phyloP scores from a whole-genome alignment of 148 eudicot genomes.

The Cornus suecica region DNA sequence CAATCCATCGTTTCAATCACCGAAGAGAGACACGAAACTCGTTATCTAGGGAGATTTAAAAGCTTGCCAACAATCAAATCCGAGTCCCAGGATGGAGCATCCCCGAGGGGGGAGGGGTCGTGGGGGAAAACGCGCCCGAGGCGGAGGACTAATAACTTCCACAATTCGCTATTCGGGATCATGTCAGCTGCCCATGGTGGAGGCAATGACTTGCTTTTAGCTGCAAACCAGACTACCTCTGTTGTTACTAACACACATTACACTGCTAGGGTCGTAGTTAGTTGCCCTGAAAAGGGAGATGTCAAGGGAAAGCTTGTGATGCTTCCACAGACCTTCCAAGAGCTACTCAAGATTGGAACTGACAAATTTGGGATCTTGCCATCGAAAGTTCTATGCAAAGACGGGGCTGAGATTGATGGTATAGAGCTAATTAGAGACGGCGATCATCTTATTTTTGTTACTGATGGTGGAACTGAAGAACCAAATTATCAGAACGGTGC shows the following conservation, averaged over 20 bases:
- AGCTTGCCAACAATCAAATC: slow-evolving; percentile 51
- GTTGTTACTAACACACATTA: slow-evolving; percentile 1
- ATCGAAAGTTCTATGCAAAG: slow-evolving; percentile 39
- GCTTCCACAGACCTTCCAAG: slow-evolving; percentile 52
- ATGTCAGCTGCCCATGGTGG: slow-evolving; percentile 52
- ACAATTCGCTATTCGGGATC: slow-evolving; percentile 81
- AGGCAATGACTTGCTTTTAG: slow-evolving; percentile 25
- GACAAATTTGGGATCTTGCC: slow-evolving; percentile 51
- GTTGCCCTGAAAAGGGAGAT: slow-evolving; percentile 45
- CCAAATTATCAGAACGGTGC: slow-evolving; percentile 8
- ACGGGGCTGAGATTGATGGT: slow-evolving; percentile 63
- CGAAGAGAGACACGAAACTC: slow-evolving; percentile 23
- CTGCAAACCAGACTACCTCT: slow-evolving; percentile 15
- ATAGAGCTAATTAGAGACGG: slow-evolving; percentile 75
- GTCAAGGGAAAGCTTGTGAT: slow-evolving; percentile 44
- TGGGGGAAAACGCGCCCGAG: slow-evolving; percentile 31
- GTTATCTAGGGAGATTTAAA: slow-evolving; percentile 44
- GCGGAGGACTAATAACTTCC: slow-evolving; percentile 54
- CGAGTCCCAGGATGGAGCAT: slow-evolving; percentile 7
- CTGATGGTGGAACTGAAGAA: slow-evolving; percentile 17
- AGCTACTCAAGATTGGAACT: slow-evolving; percentile 41
- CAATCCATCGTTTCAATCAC: slow-evolving; percentile 22
- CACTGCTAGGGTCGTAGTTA: slow-evolving; percentile 43
- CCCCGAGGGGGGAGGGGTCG: slow-evolving; percentile 18
- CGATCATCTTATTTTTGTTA: slow-evolving; percentile 54